Evolutionary conservation across 306 rosid species (phyloP).

Genomic region (Myrica gale): DNA sequence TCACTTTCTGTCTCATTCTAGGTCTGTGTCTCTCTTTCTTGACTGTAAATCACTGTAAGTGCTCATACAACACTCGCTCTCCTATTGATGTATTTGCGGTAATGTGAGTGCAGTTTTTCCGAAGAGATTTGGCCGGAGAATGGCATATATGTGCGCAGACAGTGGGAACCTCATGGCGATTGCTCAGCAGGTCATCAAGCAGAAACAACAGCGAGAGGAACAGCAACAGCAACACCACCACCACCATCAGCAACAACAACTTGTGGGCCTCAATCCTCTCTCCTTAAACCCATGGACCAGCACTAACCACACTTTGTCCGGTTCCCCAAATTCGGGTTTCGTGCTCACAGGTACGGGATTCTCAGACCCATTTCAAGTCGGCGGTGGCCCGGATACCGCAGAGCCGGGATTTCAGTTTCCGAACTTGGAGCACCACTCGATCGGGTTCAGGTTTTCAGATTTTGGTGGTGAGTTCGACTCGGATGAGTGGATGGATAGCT

Average conservation of each 20-base stretch:
- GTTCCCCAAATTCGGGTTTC: conserved; percentile 40
- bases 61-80: neutral
- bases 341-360: conserved; percentile 52
- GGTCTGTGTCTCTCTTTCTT: neutral
- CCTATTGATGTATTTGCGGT: conserved; percentile 17
- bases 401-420: conserved; percentile 67
- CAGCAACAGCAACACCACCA: conserved; percentile 56
- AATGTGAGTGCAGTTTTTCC: conserved; percentile 47
- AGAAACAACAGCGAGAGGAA: conserved; percentile 83
- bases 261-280: conserved; percentile 41
- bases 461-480: conserved; percentile 76
- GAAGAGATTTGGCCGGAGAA: conserved; percentile 51
- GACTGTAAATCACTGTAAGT: neutral
- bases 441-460: conserved; percentile 61
- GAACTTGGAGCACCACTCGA: conserved; percentile 53
- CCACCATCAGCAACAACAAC: conserved; percentile 40
- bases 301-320: conserved; percentile 26
- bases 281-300: conserved; percentile 70
- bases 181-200: conserved; percentile 95
- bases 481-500: conserved; percentile 94
- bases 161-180: conserved; percentile 97
- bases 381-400: conserved; percentile 46
- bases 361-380: conserved; percentile 72
- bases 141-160: conserved; percentile 95
- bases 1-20: neutral